Conservation (phyloP, 179 eudicot genomes). For the Gypsophila paniculata region DNA sequence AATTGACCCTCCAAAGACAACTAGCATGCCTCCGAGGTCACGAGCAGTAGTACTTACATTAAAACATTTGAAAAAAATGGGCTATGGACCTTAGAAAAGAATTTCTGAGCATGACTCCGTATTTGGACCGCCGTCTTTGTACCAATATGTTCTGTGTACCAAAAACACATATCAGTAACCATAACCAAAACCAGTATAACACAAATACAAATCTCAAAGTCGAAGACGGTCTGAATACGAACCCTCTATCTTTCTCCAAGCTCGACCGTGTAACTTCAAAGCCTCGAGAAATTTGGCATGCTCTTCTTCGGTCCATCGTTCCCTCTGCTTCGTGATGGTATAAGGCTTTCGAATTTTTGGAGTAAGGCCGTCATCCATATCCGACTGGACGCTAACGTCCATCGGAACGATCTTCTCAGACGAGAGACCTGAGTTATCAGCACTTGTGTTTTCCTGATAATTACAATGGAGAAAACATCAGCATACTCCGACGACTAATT, state of each 20-base stretch:
- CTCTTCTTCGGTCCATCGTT: slow-evolving; percentile 97
- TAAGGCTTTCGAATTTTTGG: slow-evolving; percentile 87
- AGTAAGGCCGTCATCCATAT: slow-evolving; percentile 41
- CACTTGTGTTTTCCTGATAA: slow-evolving; percentile 39
- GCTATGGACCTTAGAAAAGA: slow-evolving; percentile 83
- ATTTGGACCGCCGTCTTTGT: slow-evolving; percentile 93
- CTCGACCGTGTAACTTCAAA: slow-evolving; percentile 73
- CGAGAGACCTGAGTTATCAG: slow-evolving; percentile 17
- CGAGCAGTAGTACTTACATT: slow-evolving; percentile 39
- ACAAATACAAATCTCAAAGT: neutral
- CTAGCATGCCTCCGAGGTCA: slow-evolving; percentile 39
- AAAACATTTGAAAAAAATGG: slow-evolving; percentile 32
- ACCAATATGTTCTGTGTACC: slow-evolving; percentile 81
- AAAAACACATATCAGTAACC: neutral
- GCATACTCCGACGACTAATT: neutral
- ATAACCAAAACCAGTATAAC: neutral
- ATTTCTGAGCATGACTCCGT: slow-evolving; percentile 93
- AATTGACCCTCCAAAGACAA: slow-evolving; percentile 25
- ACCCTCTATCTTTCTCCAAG: slow-evolving; percentile 95
- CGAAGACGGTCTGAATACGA: neutral
- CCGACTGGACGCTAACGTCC: slow-evolving; percentile 25
- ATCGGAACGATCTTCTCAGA: slow-evolving; percentile 16
- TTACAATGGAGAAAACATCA: neutral
- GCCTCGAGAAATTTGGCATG: slow-evolving; percentile 86
- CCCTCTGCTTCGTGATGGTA: slow-evolving; percentile 89